Conservation (phyloP, 495 filamentous ascomycete genomes). For the Neurospora discreta region DNA sequence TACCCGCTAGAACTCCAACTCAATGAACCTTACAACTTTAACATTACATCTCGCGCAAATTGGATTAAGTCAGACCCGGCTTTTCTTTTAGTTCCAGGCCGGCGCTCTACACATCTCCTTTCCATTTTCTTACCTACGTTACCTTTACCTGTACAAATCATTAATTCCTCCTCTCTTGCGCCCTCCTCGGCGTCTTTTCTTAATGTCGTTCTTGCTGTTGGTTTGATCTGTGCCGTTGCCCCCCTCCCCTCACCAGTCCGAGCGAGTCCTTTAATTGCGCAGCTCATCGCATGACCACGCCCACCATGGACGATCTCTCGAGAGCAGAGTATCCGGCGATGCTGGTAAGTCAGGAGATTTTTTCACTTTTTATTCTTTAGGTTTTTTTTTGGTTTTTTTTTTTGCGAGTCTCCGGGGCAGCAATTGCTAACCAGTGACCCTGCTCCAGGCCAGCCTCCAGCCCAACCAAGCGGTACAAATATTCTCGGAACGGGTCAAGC, state of each 20-base stretch:
- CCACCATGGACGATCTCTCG: conserved; percentile 58
- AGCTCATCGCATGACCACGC: conserved; percentile 21
- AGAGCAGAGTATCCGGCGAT: conserved; percentile 91
- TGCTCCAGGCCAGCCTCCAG: conserved; percentile 60
- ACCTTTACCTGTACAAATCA: neutral
- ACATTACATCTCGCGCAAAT: neutral
- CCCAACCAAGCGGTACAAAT: conserved; percentile 76
- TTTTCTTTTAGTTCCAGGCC: neutral
- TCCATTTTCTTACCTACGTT: neutral
- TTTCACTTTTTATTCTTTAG: too few relatives aligned
- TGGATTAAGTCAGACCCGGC: neutral
- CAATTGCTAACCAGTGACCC: neutral
- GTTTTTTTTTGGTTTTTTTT: too few relatives aligned
- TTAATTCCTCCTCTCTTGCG: neutral
- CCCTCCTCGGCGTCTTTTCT: neutral
- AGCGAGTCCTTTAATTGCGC: neutral
- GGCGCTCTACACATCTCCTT: neutral
- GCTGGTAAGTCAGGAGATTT: conserved; percentile 70
- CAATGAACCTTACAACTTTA: neutral
- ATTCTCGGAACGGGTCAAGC: conserved; percentile 77
- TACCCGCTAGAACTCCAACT: neutral
- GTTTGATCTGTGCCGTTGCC: neutral
- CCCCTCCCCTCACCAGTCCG: neutral
- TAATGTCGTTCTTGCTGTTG: neutral
- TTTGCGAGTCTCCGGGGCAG: neutral